phyloP scores from a whole-genome alignment of 768 basidiomycete genomes.

The Atractiella rhizophila region DNA sequence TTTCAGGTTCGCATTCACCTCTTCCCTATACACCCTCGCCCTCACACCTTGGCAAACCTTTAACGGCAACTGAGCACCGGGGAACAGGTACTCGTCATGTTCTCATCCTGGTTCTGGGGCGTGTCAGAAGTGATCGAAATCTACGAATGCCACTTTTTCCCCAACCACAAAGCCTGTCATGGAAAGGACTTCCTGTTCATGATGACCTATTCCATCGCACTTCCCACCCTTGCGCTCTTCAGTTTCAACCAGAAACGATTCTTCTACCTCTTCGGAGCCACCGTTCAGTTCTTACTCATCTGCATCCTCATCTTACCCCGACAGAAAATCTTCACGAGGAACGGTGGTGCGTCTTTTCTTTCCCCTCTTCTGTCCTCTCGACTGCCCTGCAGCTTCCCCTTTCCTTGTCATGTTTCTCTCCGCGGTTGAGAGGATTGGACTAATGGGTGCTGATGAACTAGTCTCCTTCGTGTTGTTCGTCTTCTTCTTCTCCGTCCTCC shows the following conservation, averaged over 20 bases:
- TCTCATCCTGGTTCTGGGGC: conserved; percentile 39
- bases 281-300: conserved; percentile 19
- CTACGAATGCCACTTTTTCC: conserved; percentile 17
- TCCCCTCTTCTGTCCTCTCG: neutral
- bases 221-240: conserved; percentile 22
- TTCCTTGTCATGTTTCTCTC: too few relatives aligned
- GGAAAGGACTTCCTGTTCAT: conserved; percentile 20
- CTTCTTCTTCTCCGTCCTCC: conserved; percentile 45
- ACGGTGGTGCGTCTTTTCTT: conserved; percentile 17
- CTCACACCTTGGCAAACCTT: conserved; percentile 1
- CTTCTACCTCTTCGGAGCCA: conserved; percentile 16
- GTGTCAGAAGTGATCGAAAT: conserved; percentile 14
- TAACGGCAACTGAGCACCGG: conserved; percentile 2
- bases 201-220: conserved; percentile 16
- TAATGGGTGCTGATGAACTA: too few relatives aligned
- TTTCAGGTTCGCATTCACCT: too few relatives aligned
- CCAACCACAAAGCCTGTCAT: conserved; percentile 14
- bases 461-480: conserved; percentile 57
- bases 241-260: conserved; percentile 21
- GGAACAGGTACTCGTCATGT: conserved; percentile 10
- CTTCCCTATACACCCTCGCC: conserved; percentile 20
- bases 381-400: too few relatives aligned
- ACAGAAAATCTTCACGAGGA: conserved; percentile 24
- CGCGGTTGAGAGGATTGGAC: too few relatives aligned
- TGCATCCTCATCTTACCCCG: conserved; percentile 16